Percentiles rank a stretch among this genome's conserved stretches.
These are phyloP conservation scores for Claviceps sp. DNA, from an alignment of 2,329 filamentous ascomycete species.

Conservation along the genomic window DNA sequence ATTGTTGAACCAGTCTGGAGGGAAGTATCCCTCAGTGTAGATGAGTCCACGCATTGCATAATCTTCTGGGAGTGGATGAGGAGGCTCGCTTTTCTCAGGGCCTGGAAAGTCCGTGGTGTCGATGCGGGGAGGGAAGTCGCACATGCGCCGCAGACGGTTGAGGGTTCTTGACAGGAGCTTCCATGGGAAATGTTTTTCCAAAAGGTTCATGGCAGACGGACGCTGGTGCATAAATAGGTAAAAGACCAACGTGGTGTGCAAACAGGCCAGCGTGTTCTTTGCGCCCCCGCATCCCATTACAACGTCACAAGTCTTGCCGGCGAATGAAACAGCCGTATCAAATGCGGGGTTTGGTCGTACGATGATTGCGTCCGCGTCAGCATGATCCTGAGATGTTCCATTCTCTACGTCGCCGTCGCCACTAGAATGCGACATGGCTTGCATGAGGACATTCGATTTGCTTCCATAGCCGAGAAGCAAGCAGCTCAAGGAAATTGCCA, in stretches of 20 bases:
- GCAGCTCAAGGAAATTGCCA: constrained; percentile 19
- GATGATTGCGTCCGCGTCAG: constrained; percentile 10
- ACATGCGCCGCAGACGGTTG: constrained; percentile 20
- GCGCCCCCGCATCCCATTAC: constrained; percentile 41
- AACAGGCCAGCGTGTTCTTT: constrained; percentile 44
- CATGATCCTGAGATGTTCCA: constrained; percentile 8
- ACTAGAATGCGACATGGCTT: constrained; percentile 18
- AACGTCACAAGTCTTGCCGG: constrained; percentile 29
- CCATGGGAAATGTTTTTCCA: constrained; percentile 37
- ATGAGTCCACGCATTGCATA: constrained; percentile 51
- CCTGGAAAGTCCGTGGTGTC: constrained; percentile 32
- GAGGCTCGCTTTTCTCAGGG: constrained; percentile 26
- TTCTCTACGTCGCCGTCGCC: constrained; percentile 16
- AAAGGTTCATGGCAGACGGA: constrained; percentile 1
- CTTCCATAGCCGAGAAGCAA: constrained; percentile 21
- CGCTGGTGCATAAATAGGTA: constrained; percentile 29
- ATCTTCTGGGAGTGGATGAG: constrained; percentile 53
- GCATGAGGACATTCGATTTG: constrained; percentile 33
- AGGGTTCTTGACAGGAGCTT: constrained; percentile 24
- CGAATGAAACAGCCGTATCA: constrained; percentile 25
- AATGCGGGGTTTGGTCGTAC: constrained; percentile 16
- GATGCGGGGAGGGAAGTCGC: constrained; percentile 21
- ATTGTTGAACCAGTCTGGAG: constrained; percentile 42
- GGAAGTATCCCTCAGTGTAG: constrained; percentile 46
- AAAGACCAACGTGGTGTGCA: constrained; percentile 51